phyloP scores from a whole-genome alignment of 2,329 filamentous ascomycete species.

The Verticillium longisporum region DNA sequence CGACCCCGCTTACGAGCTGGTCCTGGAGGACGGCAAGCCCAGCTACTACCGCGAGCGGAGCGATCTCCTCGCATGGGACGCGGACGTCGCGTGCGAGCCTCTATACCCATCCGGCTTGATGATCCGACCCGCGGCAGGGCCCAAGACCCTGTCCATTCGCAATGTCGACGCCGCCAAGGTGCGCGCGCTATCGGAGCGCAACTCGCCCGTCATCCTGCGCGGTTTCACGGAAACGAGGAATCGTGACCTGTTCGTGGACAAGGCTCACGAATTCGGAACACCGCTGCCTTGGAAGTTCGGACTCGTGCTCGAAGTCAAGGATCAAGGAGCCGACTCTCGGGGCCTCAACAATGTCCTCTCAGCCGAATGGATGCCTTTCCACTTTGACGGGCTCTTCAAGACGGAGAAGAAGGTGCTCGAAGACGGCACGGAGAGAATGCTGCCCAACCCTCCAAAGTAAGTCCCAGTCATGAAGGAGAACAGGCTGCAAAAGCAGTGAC shows the following conservation, averaged over 20 bases:
- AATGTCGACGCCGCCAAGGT: constrained; percentile 38
- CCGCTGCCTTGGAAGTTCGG: constrained; percentile 48
- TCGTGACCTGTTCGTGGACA: constrained; percentile 35
- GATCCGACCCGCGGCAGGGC: constrained; percentile 27
- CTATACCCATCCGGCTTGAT: constrained; percentile 39
- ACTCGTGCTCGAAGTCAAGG: constrained; percentile 42
- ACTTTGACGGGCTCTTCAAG: constrained; percentile 52
- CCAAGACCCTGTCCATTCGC: constrained; percentile 26
- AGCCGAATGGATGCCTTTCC: constrained; percentile 49
- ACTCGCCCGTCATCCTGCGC: constrained; percentile 47
- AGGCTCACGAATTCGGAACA: constrained; percentile 38
- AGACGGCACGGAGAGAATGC: constrained; percentile 29
- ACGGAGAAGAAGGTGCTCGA: constrained; percentile 31
- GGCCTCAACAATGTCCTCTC: constrained; percentile 47
- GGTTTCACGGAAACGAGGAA: constrained; percentile 41
- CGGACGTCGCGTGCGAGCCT: constrained; percentile 33
- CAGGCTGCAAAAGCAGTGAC: too few relatives aligned
- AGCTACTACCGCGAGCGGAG: constrained; percentile 45
- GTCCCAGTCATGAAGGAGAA: constrained; percentile 3
- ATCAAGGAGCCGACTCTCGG: constrained; percentile 32
- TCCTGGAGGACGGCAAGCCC: constrained; percentile 35
- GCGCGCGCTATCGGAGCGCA: constrained; percentile 35
- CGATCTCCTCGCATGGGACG: constrained; percentile 34
- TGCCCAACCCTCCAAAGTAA: constrained; percentile 36
- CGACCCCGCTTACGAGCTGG: constrained; percentile 32